Base-by-base conservation (phyloP, 2,329 filamentous ascomycete genomes). In the Aphanoascus verrucosus region DNA sequence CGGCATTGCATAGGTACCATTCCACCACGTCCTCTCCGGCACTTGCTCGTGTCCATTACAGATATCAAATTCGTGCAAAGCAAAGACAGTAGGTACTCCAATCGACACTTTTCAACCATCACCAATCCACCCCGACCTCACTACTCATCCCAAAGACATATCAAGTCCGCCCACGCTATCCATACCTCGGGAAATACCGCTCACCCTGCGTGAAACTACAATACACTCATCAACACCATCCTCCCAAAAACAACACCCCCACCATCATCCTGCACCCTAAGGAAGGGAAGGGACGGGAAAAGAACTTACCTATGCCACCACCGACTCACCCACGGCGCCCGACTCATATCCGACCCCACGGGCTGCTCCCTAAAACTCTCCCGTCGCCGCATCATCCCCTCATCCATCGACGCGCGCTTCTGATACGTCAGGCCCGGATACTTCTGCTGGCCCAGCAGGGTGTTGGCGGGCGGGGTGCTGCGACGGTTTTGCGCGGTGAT, bases 281-380 rank as follows among this genome's bases (percentile, higher is more conserved):
- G 20, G 19, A 44, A 42, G 34, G 31, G 7, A 17, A 47, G 17
- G 37, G 54, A 57, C n/a, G 32, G 23, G 14, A 20, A 44, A 11
- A 46, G 57, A 61, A 56, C 46, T 64, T 64, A 55, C 65, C 60
- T 52, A 57, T 72, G 59, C 72, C 72, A 74, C 67, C 66, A 65
- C 55, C 64, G 65, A 2, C 64, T 62, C 35, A 73, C 63, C 46
- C 72, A 63, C 0, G 71, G 70, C 0, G 63, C 53, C 43, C 64
- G 61, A 28, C 64, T 59, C 7, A 67, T 62, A 8, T 50, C 49
- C 9, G 48, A 52, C 2, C 51, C 49, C 11, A 53, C 48, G 50
- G 63, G 61, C 65, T 74, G 71, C n/a, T 76, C 74, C 49, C 65
- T 66, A 63, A 70, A 77, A 56, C 70, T 74, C 19, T 67, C 61